These are phyloP conservation scores for Haematococcus sp. DNA, from an alignment of 139 green algal genomes.

Conservation along the genomic window DNA sequence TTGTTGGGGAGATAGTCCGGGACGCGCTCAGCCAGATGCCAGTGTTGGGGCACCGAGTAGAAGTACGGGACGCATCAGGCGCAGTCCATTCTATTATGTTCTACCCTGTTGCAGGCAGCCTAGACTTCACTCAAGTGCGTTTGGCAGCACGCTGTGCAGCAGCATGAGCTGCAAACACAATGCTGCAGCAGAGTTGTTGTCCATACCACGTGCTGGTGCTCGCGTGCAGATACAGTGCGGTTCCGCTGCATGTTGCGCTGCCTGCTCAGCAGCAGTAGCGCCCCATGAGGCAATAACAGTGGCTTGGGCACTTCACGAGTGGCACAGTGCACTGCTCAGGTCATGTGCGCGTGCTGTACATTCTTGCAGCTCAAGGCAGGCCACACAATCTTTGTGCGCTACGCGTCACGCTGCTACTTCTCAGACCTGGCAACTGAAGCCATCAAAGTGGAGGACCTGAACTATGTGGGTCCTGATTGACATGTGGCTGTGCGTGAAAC, in stretches of 20 bases:
- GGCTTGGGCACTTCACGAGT: too few relatives aligned
- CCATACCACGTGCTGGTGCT: too few relatives aligned
- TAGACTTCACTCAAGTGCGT: constrained; percentile 8
- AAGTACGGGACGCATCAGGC: constrained; percentile 49
- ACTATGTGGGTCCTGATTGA: constrained; percentile 5
- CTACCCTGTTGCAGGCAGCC: constrained; percentile 7
- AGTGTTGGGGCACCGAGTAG: constrained; percentile 37
- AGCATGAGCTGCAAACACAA: too few relatives aligned
- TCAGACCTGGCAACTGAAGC: constrained; percentile 45
- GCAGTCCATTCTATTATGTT: constrained; percentile 39
- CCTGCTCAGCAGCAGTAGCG: too few relatives aligned
- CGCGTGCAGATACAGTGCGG: too few relatives aligned
- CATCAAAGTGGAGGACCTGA: constrained; percentile 34
- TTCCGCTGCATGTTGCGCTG: too few relatives aligned
- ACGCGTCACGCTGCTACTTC: constrained; percentile 52
- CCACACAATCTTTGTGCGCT: constrained; percentile 50
- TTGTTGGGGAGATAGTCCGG: constrained; percentile 51
- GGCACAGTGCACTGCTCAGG: too few relatives aligned
- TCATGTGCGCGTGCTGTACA: not conserved
- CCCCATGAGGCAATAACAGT: too few relatives aligned
- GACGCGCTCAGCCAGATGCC: constrained; percentile 41
- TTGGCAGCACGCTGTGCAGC: too few relatives aligned
- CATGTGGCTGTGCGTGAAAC: too few relatives aligned
- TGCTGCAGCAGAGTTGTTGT: too few relatives aligned
- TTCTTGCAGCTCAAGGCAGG: constrained; percentile 29